These are phyloP conservation scores for Pseudogymnoascus sp. DNA, from an alignment of 2,329 filamentous ascomycete genomes.

Conservation along the genomic window DNA sequence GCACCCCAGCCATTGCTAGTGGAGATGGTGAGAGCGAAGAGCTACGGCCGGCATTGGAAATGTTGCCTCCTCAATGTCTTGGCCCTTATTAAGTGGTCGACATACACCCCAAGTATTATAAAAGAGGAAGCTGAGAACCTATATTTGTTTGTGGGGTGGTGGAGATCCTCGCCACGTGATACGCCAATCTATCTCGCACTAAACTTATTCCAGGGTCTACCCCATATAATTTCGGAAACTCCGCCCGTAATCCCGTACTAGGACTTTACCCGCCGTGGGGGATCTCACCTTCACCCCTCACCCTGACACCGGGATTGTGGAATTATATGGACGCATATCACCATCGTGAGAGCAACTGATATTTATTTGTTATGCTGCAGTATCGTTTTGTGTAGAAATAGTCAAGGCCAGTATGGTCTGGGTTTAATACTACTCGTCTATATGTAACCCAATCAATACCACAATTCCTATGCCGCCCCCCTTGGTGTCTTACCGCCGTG, in stretches of 20 bases:
- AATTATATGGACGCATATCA: not conserved
- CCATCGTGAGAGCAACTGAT: not conserved
- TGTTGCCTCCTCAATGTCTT: not conserved
- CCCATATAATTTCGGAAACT: slow-evolving; percentile 4
- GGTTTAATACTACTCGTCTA: not conserved
- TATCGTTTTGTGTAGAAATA: not conserved
- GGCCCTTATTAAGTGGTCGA: not conserved
- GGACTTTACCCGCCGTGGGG: slow-evolving; percentile 5
- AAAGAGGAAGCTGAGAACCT: not conserved
- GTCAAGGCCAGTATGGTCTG: too few relatives aligned
- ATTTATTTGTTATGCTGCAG: not conserved
- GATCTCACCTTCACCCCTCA: slow-evolving; percentile 4
- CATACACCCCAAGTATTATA: not conserved
- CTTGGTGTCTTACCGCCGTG: not conserved
- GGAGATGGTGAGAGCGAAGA: not conserved
- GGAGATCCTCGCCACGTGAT: not conserved
- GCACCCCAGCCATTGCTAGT: not conserved
- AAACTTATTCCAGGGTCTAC: not conserved
- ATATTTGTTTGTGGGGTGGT: not conserved
- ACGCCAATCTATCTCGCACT: not conserved
- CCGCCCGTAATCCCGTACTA: slow-evolving; percentile 5
- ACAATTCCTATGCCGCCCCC: not conserved
- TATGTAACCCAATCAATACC: not conserved
- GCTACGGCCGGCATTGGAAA: not conserved
- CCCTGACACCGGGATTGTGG: not conserved